Percentiles rank a stretch among this genome's conserved stretches.
These are phyloP conservation scores for Parascedosporium putredinis DNA, from an alignment of 2,329 filamentous ascomycete species.

Conservation along the genomic window DNA sequence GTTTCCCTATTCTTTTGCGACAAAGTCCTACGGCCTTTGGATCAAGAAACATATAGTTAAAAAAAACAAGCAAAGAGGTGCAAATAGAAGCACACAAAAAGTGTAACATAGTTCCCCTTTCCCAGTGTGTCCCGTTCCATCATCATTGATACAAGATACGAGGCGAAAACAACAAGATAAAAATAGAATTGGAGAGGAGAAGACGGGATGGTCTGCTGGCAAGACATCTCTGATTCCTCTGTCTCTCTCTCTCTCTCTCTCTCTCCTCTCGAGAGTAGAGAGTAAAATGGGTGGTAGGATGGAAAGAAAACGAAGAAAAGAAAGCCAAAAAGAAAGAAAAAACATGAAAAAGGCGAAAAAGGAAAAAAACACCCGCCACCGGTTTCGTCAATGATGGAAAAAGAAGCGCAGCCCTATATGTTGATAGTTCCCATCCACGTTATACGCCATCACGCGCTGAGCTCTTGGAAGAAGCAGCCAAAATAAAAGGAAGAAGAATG, in stretches of 20 bases:
- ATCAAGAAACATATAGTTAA: too few relatives aligned
- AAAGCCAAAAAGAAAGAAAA: neutral
- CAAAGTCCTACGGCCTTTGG: too few relatives aligned
- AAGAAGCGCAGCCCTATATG: slow-evolving; percentile 4
- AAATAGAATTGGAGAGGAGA: neutral
- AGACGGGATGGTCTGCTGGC: neutral
- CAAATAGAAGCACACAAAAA: neutral
- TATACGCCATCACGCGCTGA: neutral
- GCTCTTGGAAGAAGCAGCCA: too few relatives aligned
- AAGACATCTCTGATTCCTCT: too few relatives aligned
- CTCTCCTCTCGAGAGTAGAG: too few relatives aligned
- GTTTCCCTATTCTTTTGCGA: too few relatives aligned
- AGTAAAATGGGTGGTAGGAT: neutral
- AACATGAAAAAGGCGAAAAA: neutral
- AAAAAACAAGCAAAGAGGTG: too few relatives aligned
- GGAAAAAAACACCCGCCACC: neutral
- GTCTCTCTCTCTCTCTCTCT: too few relatives aligned
- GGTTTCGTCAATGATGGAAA: neutral
- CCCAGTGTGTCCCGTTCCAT: neutral
- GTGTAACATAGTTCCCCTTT: neutral
- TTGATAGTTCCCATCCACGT: neutral
- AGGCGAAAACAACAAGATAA: neutral
- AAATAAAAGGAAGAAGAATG: neutral
- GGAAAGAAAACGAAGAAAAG: neutral
- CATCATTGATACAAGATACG: neutral